phyloP scores from a whole-genome alignment of 352 stramenopile genomes.

The Phytophthora palmivora region DNA sequence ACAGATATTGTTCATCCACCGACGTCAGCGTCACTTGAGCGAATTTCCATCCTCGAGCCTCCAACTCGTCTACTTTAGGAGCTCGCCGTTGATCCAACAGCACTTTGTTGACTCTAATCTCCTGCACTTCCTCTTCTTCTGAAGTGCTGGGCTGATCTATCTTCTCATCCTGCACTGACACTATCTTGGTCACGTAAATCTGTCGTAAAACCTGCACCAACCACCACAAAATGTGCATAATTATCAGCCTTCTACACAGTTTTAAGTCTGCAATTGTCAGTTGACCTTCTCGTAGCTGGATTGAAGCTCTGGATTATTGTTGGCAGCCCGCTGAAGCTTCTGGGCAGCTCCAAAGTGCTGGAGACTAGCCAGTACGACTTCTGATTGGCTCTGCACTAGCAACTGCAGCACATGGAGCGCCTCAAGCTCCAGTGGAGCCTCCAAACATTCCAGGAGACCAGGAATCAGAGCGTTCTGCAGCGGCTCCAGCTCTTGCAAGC shows the following conservation, averaged over 20 bases:
- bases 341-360: conserved; percentile 43
- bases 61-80: conserved; percentile 28
- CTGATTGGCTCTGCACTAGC: conserved; percentile 38
- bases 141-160: not conserved
- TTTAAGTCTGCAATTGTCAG: not conserved
- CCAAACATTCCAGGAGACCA: conserved; percentile 48
- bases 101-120: not conserved
- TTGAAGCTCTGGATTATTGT: conserved; percentile 44
- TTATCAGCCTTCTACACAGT: conserved; percentile 3
- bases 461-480: conserved; percentile 42
- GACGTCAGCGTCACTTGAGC: conserved; percentile 54
- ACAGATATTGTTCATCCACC: conserved; percentile 76
- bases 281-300: conserved; percentile 54
- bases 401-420: conserved; percentile 65
- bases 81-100: conserved; percentile 9
- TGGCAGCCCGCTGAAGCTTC: conserved; percentile 47
- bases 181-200: conserved; percentile 45
- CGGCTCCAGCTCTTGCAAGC: conserved; percentile 37
- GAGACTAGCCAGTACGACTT: conserved; percentile 41
- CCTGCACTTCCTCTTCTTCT: conserved; percentile 4
- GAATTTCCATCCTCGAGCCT: conserved; percentile 64
- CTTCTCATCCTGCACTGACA: not conserved
- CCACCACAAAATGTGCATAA: conserved; percentile 13
- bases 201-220: conserved; percentile 45
- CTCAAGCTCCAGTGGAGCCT: conserved; percentile 48